Evolutionary conservation across 345 rosid species (phyloP).

Genomic region (Abelmoschus esculentus): DNA sequence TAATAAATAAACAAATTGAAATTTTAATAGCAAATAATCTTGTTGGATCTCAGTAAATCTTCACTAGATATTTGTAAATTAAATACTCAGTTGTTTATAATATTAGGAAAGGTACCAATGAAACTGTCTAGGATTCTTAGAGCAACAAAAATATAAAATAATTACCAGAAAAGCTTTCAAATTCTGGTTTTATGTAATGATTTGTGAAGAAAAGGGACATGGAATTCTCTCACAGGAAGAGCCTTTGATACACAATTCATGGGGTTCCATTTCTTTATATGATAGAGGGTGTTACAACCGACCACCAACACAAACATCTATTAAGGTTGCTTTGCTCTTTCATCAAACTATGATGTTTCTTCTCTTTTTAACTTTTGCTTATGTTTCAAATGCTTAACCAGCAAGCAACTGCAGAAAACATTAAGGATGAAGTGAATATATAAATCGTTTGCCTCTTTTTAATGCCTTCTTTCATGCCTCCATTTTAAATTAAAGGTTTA

Average conservation of each 20-base stretch:
- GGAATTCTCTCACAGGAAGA: too few relatives aligned
- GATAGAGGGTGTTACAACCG: conserved; percentile 3
- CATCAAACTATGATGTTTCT: neutral
- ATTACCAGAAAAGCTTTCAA: neutral
- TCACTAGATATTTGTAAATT: conserved; percentile 9
- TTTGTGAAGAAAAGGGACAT: neutral
- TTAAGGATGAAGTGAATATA: neutral
- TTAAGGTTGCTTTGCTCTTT: conserved; percentile 1
- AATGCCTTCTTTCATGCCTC: too few relatives aligned
- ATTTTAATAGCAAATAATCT: neutral
- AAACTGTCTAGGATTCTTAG: conserved; percentile 2
- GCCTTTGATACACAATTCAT: too few relatives aligned
- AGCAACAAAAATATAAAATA: neutral
- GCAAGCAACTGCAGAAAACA: neutral
- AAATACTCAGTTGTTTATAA: too few relatives aligned
- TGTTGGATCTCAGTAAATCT: conserved; percentile 21
- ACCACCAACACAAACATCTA: conserved; percentile 1
- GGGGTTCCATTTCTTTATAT: neutral
- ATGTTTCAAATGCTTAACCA: neutral
- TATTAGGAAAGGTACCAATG: neutral
- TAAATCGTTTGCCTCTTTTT: too few relatives aligned
- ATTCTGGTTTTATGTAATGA: neutral
- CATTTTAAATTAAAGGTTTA: too few relatives aligned
- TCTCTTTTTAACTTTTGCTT: neutral
- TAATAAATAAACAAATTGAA: neutral